Evolutionary conservation across 2,329 filamentous ascomycete species (phyloP).

Genomic region (Gnomoniopsis sp.): DNA sequence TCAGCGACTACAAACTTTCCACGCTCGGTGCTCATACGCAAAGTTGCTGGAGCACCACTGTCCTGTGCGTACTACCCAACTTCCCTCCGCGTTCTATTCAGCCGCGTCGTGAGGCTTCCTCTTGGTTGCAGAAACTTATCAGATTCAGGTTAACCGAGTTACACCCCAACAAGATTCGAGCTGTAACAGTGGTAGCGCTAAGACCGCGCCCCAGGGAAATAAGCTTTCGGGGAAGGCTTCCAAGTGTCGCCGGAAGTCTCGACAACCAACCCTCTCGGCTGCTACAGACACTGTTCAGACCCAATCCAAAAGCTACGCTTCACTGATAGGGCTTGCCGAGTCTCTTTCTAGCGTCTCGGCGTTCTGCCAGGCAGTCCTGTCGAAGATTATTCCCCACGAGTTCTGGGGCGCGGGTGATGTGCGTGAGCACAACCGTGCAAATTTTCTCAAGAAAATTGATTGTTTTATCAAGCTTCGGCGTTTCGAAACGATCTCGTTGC

Average conservation of each 20-base stretch:
- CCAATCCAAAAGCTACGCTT: constrained; percentile 34
- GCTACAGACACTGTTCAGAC: not conserved
- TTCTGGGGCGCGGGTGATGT: constrained; percentile 66
- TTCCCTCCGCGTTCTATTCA: not conserved
- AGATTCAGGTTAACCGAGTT: constrained; percentile 1
- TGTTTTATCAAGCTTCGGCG: constrained; percentile 73
- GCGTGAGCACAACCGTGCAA: constrained; percentile 55
- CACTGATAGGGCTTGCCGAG: constrained; percentile 66
- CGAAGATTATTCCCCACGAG: constrained; percentile 66
- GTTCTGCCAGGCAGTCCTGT: constrained; percentile 77
- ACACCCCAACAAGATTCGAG: not conserved
- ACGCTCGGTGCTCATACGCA: constrained; percentile 75
- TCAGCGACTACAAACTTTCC: constrained; percentile 64
- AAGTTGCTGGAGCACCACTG: constrained; percentile 80
- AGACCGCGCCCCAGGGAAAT: not conserved
- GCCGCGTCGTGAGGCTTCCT: not conserved
- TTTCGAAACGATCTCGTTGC: constrained; percentile 77
- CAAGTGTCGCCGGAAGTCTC: constrained; percentile 12
- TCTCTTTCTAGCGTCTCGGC: constrained; percentile 69
- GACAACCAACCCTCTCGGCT: not conserved
- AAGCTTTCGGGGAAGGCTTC: constrained; percentile 9
- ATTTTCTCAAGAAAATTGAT: constrained; percentile 68
- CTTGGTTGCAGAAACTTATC: not conserved
- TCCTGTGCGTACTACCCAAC: constrained; percentile 43
- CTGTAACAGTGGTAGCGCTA: constrained; percentile 5